Evolutionary conservation across 306 rosid species (phyloP), one percentile per base, ranked within the genome.

Genomic region (Inga oerstediana): DNA sequence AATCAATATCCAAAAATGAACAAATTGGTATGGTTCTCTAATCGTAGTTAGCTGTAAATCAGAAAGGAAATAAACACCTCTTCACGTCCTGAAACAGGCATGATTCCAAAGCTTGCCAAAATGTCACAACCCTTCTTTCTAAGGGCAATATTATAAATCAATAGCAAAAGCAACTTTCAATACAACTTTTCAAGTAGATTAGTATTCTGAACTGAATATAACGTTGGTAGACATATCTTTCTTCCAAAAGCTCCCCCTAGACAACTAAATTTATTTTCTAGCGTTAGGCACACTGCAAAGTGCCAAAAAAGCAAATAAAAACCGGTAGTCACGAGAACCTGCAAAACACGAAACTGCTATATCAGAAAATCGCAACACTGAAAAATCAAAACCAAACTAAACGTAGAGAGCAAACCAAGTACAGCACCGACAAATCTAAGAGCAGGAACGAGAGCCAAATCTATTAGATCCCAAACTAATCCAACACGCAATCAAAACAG

Each of bases 11-110:
- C 84, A 78, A 77, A 83, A 80, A 51, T 80, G 86, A 85, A 85
- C 86, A 87, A 89, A 85, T 83, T 75, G 46, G 69, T 65, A 85
- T 75, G 80, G 69, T 75, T 79, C 87, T 81, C 87, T 79, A 87
- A 86, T 91, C 91, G 87, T 84, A 90, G 89, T 81, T 86, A 85
- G 88, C 90, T 80, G 92, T 82, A 80, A 83, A 72, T 89, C 87
- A 79, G 89, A 86, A 86, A 82, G 83, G 86, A 91, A 90, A 86
- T 83, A 88, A 88, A 88, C 92, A 93, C 98, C 98, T 94, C 98
- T 91, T 94, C 92, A 65, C 89, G 86, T 87, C 93, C 98, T 51
- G 95, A 90, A 46, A 91, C 88, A 16, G 96, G 94, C 97, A 92
- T 92, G 93, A 79, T 85, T 90, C 88, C 93, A 85, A 83, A 64